A percentile compares a stretch with the other conserved stretches of the same genome.
Conservation (phyloP, 202 grass and related monocot genomes). For the Cymbopogon flexuosus region DNA sequence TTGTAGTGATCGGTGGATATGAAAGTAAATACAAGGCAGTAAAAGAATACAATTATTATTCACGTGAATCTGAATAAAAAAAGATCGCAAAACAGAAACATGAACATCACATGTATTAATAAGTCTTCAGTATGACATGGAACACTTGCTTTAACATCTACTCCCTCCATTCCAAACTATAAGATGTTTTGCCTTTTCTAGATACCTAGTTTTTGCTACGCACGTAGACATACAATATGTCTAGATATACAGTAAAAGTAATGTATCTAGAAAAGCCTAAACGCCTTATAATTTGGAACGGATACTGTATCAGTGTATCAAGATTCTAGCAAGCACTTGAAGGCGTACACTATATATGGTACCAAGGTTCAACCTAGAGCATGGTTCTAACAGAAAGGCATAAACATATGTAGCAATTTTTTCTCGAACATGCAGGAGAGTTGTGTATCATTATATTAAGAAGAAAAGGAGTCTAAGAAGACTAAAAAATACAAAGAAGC, state of each 20-base stretch:
- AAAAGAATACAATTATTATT: conserved; percentile 5
- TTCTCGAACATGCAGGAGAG: no score
- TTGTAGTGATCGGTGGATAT: neutral
- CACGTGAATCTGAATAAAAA: conserved; percentile 13
- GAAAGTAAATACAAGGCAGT: neutral
- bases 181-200: no score
- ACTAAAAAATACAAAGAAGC: no score
- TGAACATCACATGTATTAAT: neutral
- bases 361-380: neutral
- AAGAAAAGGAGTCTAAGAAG: no score
- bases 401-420: no score
- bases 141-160: neutral
- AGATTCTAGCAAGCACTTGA: neutral
- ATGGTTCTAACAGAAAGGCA: neutral
- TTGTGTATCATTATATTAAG: no score
- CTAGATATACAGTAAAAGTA: no score
- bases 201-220: no score
- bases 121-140: neutral
- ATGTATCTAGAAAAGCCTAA: no score
- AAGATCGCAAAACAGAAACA: neutral
- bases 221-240: no score
- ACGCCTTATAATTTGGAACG: no score
- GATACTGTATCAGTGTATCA: neutral
- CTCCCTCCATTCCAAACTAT: neutral
- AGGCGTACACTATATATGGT: neutral